Percentiles rank a stretch among this genome's conserved stretches.
Evolutionary conservation across 371 early-diverging fungal species (phyloP).

Genomic region (Gilbertella persicaria): DNA sequence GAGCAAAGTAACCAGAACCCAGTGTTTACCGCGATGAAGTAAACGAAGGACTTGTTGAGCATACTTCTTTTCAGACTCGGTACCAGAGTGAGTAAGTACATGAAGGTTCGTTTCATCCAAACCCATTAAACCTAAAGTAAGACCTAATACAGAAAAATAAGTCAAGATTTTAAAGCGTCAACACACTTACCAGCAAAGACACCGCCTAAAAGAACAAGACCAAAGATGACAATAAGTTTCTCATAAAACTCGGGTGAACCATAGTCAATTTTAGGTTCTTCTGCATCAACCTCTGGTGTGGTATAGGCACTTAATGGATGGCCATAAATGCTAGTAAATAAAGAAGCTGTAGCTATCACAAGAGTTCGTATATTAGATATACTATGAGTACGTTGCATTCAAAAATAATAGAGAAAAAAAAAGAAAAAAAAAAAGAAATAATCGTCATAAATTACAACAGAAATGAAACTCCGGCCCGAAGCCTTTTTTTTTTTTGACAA

Average conservation of each 20-base stretch:
- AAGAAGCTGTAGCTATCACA: slow-evolving; percentile 12
- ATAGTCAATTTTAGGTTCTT: slow-evolving; percentile 22
- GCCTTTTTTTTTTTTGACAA: no score
- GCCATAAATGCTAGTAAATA: slow-evolving; percentile 24
- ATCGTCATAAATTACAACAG: no score
- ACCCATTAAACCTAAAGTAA: slow-evolving; percentile 87
- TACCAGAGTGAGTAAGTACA: slow-evolving; percentile 74
- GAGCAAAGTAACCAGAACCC: slow-evolving; percentile 88
- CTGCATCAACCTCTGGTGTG: slow-evolving; percentile 1
- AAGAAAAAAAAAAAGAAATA: slow-evolving; percentile 6
- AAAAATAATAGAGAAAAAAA: neutral
- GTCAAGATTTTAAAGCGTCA: neutral
- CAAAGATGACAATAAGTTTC: slow-evolving; percentile 17
- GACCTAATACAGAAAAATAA: slow-evolving; percentile 41
- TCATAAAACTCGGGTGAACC: slow-evolving; percentile 25
- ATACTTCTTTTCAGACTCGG: slow-evolving; percentile 59
- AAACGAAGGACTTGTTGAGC: slow-evolving; percentile 72
- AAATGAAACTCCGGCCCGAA: no score
- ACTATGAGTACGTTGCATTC: neutral
- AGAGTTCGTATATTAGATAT: slow-evolving; percentile 17
- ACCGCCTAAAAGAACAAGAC: slow-evolving; percentile 25
- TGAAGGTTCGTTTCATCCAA: slow-evolving; percentile 71
- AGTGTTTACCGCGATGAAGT: slow-evolving; percentile 74
- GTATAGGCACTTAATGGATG: slow-evolving; percentile 19
- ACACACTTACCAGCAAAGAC: slow-evolving; percentile 26